Conservation (phyloP, 805 yeast genomes). For the Nematodospora valgi region DNA sequence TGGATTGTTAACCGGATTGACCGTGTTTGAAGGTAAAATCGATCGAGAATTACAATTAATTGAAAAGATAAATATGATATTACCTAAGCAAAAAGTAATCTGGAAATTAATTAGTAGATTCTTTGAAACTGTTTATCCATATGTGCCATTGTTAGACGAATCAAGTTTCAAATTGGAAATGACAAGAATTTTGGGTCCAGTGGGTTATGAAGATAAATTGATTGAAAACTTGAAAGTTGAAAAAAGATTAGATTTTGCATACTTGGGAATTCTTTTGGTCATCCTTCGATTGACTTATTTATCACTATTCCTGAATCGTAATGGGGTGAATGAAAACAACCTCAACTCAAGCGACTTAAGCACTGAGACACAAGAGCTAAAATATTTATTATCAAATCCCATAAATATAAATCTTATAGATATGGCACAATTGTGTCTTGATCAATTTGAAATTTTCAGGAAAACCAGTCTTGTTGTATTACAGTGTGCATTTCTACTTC, state of each 20-base stretch:
- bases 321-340: conserved; percentile 24
- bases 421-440: conserved; percentile 34
- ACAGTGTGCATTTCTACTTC: conserved; percentile 52
- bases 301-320: conserved; percentile 34
- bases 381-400: conserved; percentile 28
- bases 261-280: conserved; percentile 31
- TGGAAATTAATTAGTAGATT: conserved; percentile 58
- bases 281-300: conserved; percentile 35
- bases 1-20: conserved; percentile 32
- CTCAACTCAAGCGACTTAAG: conserved; percentile 21
- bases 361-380: conserved; percentile 20
- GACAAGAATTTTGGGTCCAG: conserved; percentile 42
- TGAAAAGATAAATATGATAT: conserved; percentile 36
- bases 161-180: conserved; percentile 43
- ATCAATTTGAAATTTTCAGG: conserved; percentile 28
- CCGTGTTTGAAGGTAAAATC: conserved; percentile 27
- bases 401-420: conserved; percentile 26
- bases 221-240: conserved; percentile 23
- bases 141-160: conserved; percentile 67
- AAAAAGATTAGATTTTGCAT: conserved; percentile 31
- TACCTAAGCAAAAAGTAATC: conserved; percentile 55
- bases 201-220: conserved; percentile 18
- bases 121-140: conserved; percentile 58
- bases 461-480: conserved; percentile 48
- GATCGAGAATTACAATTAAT: conserved; percentile 36